phyloP scores from a whole-genome alignment of 2,329 filamentous ascomycete genomes.

The Metarhizium humberi region DNA sequence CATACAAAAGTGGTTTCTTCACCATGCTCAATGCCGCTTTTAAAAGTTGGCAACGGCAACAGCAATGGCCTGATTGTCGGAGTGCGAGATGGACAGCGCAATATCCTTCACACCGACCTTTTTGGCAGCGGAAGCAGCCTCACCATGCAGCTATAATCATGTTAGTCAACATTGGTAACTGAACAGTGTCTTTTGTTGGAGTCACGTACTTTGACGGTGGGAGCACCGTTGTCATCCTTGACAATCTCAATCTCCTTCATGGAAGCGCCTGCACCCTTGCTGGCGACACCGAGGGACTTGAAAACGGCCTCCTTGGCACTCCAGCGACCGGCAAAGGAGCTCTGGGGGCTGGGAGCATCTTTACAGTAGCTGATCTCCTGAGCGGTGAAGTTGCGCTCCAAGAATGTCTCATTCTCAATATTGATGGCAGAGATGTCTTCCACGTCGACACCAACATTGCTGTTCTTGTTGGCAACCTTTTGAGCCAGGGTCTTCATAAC shows the following conservation, averaged over 20 bases:
- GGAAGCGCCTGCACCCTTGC: constrained; percentile 80
- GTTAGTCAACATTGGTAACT: constrained; percentile 24
- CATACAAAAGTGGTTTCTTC: constrained; percentile 8
- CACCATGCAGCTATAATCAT: constrained; percentile 64
- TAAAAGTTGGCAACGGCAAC: constrained; percentile 81
- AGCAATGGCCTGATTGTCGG: constrained; percentile 86
- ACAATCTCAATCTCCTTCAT: constrained; percentile 92
- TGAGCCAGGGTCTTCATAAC: constrained; percentile 71
- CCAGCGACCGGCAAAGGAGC: constrained; percentile 92
- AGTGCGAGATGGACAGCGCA: constrained; percentile 92
- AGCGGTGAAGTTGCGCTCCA: constrained; percentile 88
- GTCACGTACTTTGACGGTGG: constrained; percentile 68
- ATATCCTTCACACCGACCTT: constrained; percentile 81
- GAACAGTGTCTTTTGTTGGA: neutral
- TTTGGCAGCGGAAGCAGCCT: constrained; percentile 74
- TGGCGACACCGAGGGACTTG: constrained; percentile 83
- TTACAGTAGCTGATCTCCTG: constrained; percentile 81
- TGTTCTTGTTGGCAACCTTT: constrained; percentile 44
- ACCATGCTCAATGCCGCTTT: constrained; percentile 9
- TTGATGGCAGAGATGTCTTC: constrained; percentile 83
- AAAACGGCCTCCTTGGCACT: constrained; percentile 98
- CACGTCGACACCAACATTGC: constrained; percentile 87
- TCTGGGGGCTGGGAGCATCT: constrained; percentile 68
- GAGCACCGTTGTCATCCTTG: constrained; percentile 72
- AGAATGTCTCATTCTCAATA: constrained; percentile 86